Base-by-base conservation (phyloP, 2,329 filamentous ascomycete species). In the Arthrinium phaeospermum region DNA sequence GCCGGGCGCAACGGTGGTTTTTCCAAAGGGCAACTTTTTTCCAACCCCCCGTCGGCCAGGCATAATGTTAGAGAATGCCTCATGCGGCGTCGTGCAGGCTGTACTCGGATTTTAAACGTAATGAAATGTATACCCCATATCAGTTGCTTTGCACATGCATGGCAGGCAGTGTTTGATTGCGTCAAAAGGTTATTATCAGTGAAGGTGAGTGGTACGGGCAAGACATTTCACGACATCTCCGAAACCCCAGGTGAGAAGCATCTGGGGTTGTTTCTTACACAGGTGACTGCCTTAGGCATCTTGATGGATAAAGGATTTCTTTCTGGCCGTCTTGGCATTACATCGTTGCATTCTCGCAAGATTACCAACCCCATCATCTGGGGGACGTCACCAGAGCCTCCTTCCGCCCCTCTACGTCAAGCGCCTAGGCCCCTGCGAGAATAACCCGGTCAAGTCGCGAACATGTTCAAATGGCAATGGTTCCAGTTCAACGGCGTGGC, bases 111-210 rank as follows among this genome's bases (percentile, higher is more conserved):
- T 24, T 68, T 47, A 47, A 68, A 27, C 24, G 44, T 68, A 68
- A 68, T 68, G 67, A 47, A 68, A 68, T 68, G 67, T 46, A 68
- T 68, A 47, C 67, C 41, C 41, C 41, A 68, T 68, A 68, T 68
- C 64, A 45, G 6, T 46, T 45, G 8, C 27, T 46, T 45, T 44
- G 64, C 41, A 27, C 22, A 44, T 37, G 16, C 22, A 44, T 37
- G 16, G 2, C 22, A 22, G 12, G 27, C 3, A 37, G 7, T 10
- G 30, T 34, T 34, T 37, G 30, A 30, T 61, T 37, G 14, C 5
- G 7, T 37, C 34, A 27, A 22, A 61, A 41, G 37, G 37, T 41
- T 41, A 27, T 22, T 14, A 16, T 30, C 5, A 57, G 5, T 37
- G 53, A 37, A 22, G 27, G 53, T 34, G 27, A 5, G 4, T 7